These are phyloP conservation scores for Penicillium sp. DNA, from an alignment of 2,329 filamentous ascomycete genomes.

Conservation along the genomic window DNA sequence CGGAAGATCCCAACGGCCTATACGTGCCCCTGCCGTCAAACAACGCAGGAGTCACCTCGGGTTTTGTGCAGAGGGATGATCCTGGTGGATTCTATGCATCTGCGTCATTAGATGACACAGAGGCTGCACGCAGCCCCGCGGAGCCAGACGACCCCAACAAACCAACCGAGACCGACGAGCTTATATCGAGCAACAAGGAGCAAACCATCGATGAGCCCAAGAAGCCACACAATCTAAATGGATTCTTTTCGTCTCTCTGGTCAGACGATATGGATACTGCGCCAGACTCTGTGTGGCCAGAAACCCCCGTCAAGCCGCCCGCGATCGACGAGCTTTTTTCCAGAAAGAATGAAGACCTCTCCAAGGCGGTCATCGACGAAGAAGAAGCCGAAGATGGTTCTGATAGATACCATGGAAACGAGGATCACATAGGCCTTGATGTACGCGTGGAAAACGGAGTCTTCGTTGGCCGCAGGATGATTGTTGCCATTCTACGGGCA, in stretches of 20 bases:
- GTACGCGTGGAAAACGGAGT: slow-evolving; percentile 39
- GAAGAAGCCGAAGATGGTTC: neutral
- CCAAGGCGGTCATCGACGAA: neutral
- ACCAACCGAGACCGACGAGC: neutral
- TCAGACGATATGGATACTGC: neutral
- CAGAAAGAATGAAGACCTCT: neutral
- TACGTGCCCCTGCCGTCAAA: slow-evolving; percentile 5
- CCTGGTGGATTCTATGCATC: neutral
- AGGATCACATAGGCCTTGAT: slow-evolving; percentile 20
- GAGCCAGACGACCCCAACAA: neutral
- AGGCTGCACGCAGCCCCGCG: neutral
- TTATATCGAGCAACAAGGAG: neutral
- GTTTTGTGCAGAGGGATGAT: neutral
- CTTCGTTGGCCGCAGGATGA: slow-evolving; percentile 42
- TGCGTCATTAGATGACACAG: neutral
- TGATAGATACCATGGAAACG: slow-evolving; percentile 3
- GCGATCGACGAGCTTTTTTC: neutral
- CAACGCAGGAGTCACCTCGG: neutral
- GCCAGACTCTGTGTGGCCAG: neutral
- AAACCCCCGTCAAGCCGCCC: neutral
- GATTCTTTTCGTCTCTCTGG: neutral
- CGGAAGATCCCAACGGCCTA: slow-evolving; percentile 7
- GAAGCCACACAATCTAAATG: neutral
- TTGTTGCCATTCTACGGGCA: slow-evolving; percentile 39
- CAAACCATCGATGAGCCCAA: neutral